Percentiles rank a stretch among this genome's conserved stretches.
Conservation (phyloP, 2,329 filamentous ascomycete species). For the Apiospora arundinis region DNA sequence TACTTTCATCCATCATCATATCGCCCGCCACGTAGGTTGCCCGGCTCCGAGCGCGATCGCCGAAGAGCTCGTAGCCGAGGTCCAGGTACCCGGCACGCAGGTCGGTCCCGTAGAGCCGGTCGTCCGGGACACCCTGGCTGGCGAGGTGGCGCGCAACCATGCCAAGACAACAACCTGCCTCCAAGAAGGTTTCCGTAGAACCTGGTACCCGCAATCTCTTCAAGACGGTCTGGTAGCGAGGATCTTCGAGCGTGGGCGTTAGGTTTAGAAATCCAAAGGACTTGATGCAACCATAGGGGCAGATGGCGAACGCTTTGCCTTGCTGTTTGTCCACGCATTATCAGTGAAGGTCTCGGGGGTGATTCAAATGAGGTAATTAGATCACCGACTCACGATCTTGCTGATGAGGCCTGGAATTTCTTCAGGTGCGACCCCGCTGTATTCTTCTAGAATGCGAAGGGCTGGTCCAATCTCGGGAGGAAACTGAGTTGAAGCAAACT, state of each 20-base stretch:
- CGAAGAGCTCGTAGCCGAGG: constrained; percentile 6
- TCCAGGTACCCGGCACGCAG: background rate
- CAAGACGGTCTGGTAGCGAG: background rate
- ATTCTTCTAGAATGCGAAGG: constrained; percentile 33
- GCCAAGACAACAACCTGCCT: constrained; percentile 1
- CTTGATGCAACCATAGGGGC: constrained; percentile 7
- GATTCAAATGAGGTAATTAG: rapidly evolving
- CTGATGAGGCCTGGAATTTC: constrained; percentile 39
- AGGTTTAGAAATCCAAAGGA: constrained; percentile 37
- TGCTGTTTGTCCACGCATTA: background rate
- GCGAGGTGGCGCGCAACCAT: background rate
- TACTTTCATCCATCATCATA: constrained; percentile 39
- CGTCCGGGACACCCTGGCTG: background rate
- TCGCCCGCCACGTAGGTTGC: constrained; percentile 10
- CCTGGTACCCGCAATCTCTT: background rate
- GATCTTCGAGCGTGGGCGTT: background rate
- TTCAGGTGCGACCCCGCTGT: constrained; percentile 36
- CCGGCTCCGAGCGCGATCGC: background rate
- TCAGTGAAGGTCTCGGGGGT: background rate
- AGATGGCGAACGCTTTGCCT: background rate
- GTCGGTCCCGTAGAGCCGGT: constrained; percentile 17
- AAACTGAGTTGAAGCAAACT: no score
- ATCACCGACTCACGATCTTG: constrained; percentile 32
- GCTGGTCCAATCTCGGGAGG: background rate
- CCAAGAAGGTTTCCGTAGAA: background rate